Evolutionary conservation across 306 rosid species (phyloP).

Genomic region (Cucurbita argyrosperma): DNA sequence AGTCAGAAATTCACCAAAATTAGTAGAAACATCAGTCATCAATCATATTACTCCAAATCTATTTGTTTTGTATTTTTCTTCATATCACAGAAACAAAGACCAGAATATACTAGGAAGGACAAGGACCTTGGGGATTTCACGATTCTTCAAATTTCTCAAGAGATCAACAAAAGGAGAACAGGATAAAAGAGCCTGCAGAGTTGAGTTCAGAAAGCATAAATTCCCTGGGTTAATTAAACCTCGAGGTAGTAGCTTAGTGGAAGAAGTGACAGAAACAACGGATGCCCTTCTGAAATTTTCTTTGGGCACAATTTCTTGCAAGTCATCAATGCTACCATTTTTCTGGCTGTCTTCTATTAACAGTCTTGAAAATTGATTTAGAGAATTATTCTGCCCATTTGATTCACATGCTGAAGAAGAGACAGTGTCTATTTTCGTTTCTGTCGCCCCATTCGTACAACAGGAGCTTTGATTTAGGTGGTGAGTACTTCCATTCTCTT

Average conservation of each 20-base stretch:
- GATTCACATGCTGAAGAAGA: conserved; percentile 7
- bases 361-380: conserved; percentile 36
- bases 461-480: conserved; percentile 2
- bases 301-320: conserved; percentile 13
- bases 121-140: conserved; percentile 53
- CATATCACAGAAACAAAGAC: not conserved
- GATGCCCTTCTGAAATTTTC: conserved; percentile 25
- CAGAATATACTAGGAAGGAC: not conserved
- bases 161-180: conserved; percentile 77
- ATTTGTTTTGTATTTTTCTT: not conserved
- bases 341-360: conserved; percentile 15
- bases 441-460: conserved; percentile 17
- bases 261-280: conserved; percentile 23
- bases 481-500: conserved; percentile 37
- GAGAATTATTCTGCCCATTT: conserved; percentile 18
- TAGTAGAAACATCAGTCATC: not conserved
- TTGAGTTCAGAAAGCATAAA: conserved; percentile 80
- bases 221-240: conserved; percentile 82
- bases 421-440: conserved; percentile 3
- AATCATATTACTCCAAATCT: not conserved
- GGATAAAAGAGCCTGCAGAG: conserved; percentile 80
- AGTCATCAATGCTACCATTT: conserved; percentile 19
- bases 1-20: not conserved
- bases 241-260: conserved; percentile 40
- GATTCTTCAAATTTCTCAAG: conserved; percentile 49